Evolutionary conservation across 2,329 filamentous ascomycete genomes (phyloP).

Genomic region (Fusarium domesticum): DNA sequence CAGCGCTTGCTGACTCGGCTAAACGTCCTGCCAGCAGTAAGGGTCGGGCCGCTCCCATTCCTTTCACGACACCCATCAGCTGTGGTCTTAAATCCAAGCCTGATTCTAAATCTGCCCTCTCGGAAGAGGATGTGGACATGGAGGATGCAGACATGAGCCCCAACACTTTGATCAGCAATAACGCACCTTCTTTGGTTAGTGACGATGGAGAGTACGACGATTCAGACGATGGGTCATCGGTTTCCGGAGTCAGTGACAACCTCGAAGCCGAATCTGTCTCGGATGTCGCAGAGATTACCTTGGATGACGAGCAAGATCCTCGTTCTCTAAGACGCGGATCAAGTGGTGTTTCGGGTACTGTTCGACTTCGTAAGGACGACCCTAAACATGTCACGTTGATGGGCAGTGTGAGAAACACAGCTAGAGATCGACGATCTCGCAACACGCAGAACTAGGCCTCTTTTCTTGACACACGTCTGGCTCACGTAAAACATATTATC

Average conservation of each 20-base stretch:
- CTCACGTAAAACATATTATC: slow-evolving; percentile 7
- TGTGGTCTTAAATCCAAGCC: slow-evolving; percentile 22
- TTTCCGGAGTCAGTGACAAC: slow-evolving; percentile 56
- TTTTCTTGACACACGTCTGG: neutral
- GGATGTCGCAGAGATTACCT: slow-evolving; percentile 60
- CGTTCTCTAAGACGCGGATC: slow-evolving; percentile 45
- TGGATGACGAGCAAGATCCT: slow-evolving; percentile 55
- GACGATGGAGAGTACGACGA: slow-evolving; percentile 78
- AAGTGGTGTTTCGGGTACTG: slow-evolving; percentile 42
- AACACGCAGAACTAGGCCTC: slow-evolving; percentile 23
- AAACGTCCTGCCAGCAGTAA: slow-evolving; percentile 58
- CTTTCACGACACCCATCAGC: slow-evolving; percentile 38
- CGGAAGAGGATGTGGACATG: slow-evolving; percentile 51
- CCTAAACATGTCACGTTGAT: slow-evolving; percentile 56
- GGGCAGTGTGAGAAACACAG: slow-evolving; percentile 45
- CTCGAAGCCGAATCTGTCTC: slow-evolving; percentile 58
- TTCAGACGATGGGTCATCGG: slow-evolving; percentile 61
- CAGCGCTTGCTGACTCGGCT: slow-evolving; percentile 40
- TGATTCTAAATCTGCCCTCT: slow-evolving; percentile 25
- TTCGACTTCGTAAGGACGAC: slow-evolving; percentile 54
- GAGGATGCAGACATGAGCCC: slow-evolving; percentile 63
- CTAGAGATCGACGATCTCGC: slow-evolving; percentile 32
- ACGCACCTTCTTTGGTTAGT: slow-evolving; percentile 75
- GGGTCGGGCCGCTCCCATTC: slow-evolving; percentile 41
- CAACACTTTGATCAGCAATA: slow-evolving; percentile 67